Conservation (phyloP, 108 stramenopile genomes). For the Pinguiococcus pyrenoidosus region DNA sequence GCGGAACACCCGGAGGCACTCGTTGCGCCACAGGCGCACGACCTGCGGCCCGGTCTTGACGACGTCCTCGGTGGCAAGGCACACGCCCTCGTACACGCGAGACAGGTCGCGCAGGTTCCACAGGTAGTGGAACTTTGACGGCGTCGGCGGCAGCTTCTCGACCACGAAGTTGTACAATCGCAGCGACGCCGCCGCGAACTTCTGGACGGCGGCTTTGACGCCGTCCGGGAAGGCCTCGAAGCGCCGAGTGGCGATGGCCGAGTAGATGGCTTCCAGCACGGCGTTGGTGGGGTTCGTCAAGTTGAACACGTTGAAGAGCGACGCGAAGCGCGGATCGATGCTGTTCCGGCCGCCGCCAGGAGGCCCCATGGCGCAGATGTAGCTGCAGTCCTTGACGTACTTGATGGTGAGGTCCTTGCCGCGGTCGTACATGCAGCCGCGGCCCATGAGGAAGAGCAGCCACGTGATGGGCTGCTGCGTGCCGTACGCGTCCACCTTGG, state of each 20-base stretch:
- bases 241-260: conserved; percentile 27
- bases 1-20: conserved; percentile 44
- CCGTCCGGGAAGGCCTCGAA: conserved; percentile 22
- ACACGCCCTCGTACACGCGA: conserved; percentile 55
- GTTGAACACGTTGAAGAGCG: conserved; percentile 55
- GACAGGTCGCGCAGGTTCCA: conserved; percentile 54
- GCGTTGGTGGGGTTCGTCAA: conserved; percentile 35
- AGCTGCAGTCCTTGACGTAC: conserved; percentile 42
- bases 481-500: conserved; percentile 51
- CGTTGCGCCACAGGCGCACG: conserved; percentile 50
- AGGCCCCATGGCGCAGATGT: conserved; percentile 57
- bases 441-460: conserved; percentile 41
- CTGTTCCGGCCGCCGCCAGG: conserved; percentile 53
- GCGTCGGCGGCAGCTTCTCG: conserved; percentile 49
- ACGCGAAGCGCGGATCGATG: conserved; percentile 52
- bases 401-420: conserved; percentile 50
- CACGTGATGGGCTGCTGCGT: conserved; percentile 58
- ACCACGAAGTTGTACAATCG: conserved; percentile 34
- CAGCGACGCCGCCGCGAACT: conserved; percentile 35
- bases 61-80: conserved; percentile 43
- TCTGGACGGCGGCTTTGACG: conserved; percentile 32
- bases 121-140: conserved; percentile 58
- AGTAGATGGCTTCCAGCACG: conserved; percentile 41
- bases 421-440: conserved; percentile 46
- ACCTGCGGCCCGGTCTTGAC: conserved; percentile 4